Percentiles rank a stretch among this genome's conserved stretches.
Evolutionary conservation across 2,329 filamentous ascomycete species (phyloP).

Genomic region (Fusarium goolgardi): DNA sequence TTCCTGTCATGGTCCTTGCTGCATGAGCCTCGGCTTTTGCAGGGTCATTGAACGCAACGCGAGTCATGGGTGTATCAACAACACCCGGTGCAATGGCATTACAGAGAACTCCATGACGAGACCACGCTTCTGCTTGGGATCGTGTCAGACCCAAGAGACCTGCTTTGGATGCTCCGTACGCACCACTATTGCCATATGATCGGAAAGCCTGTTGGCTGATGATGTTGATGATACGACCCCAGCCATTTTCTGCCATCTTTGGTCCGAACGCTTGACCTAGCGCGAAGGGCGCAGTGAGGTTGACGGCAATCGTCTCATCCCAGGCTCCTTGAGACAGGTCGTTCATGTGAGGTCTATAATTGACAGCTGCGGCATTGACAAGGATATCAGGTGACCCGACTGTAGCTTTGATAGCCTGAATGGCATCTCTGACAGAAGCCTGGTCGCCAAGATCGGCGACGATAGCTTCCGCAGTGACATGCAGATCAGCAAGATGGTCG

Average conservation of each 20-base stretch:
- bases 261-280: slow-evolving; percentile 51
- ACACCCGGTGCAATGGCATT: slow-evolving; percentile 51
- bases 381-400: slow-evolving; percentile 50
- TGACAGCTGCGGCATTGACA: slow-evolving; percentile 50
- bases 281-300: slow-evolving; percentile 51
- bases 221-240: slow-evolving; percentile 52
- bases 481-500: slow-evolving; percentile 40
- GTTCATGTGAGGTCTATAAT: slow-evolving; percentile 49
- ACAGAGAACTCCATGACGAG: slow-evolving; percentile 49
- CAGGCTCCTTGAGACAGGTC: slow-evolving; percentile 46
- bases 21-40: slow-evolving; percentile 43
- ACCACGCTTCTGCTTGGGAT: slow-evolving; percentile 53
- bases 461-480: slow-evolving; percentile 43
- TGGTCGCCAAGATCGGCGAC: slow-evolving; percentile 35
- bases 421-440: slow-evolving; percentile 25
- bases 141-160: slow-evolving; percentile 49
- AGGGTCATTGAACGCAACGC: slow-evolving; percentile 38
- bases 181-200: slow-evolving; percentile 51
- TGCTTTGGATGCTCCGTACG: slow-evolving; percentile 50
- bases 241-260: slow-evolving; percentile 48
- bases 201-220: slow-evolving; percentile 50
- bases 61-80: slow-evolving; percentile 48
- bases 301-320: slow-evolving; percentile 50
- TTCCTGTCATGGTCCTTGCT: slow-evolving; percentile 47
- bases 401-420: slow-evolving; percentile 36